phyloP scores from a whole-genome alignment of 2,329 filamentous ascomycete species.

The Lomentospora prolificans region DNA sequence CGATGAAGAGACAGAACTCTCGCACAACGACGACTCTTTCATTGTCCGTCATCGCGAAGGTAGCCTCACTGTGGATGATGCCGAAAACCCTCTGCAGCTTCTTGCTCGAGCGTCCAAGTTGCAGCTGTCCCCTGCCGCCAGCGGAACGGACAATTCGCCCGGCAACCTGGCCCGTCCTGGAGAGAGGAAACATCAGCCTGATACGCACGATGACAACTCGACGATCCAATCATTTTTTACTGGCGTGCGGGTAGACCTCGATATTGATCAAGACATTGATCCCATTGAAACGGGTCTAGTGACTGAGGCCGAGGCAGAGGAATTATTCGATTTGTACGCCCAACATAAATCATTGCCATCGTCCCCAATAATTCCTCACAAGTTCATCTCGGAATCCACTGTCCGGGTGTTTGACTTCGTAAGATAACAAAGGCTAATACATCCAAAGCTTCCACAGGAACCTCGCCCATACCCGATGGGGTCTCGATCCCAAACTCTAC shows the following conservation, averaged over 20 bases:
- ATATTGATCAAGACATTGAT: constrained; percentile 54
- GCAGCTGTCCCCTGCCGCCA: constrained; percentile 34
- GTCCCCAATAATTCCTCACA: background rate
- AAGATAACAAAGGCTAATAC: no score
- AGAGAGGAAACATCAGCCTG: constrained; percentile 14
- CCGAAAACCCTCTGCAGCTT: constrained; percentile 64
- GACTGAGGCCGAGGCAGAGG: constrained; percentile 52
- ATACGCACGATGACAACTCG: constrained; percentile 25
- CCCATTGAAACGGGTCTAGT: constrained; percentile 62
- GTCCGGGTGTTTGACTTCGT: background rate
- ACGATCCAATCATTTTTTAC: constrained; percentile 58
- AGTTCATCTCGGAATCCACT: constrained; percentile 7
- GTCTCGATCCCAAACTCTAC: constrained; percentile 58
- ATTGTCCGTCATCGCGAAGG: constrained; percentile 28
- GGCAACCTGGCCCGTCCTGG: background rate
- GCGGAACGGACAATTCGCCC: background rate
- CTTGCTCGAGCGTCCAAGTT: constrained; percentile 64
- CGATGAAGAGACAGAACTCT: constrained; percentile 21
- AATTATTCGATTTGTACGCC: constrained; percentile 54
- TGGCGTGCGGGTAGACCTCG: constrained; percentile 51
- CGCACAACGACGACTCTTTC: constrained; percentile 13
- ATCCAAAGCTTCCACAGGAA: constrained; percentile 54
- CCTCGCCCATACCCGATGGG: constrained; percentile 65
- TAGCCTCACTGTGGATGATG: constrained; percentile 56
- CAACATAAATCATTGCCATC: background rate